Percentiles rank a stretch among this genome's conserved stretches.
Conservation (phyloP, 2,329 filamentous ascomycete species). For the Pseudopyrenochaeta lycopersici region DNA sequence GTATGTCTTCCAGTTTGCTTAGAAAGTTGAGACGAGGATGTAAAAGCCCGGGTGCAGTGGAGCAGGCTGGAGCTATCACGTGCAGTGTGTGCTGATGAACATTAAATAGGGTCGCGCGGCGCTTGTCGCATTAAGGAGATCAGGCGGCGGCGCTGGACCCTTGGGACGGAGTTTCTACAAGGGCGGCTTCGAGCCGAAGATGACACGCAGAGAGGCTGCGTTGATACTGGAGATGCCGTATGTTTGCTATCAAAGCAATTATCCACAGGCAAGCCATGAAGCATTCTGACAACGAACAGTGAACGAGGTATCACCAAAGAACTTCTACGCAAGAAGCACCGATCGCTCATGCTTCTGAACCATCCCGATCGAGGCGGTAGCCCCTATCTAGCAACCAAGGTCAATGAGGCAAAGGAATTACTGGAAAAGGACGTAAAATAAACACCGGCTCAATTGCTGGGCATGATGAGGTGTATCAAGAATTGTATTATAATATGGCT, state of each 20-base stretch:
- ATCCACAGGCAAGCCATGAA: neutral
- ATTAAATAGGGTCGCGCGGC: conserved; percentile 82
- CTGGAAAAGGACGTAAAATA: conserved; percentile 74
- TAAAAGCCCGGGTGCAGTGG: neutral
- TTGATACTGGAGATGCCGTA: conserved; percentile 92
- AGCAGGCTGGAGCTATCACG: neutral
- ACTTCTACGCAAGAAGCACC: conserved; percentile 93
- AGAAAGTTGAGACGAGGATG: neutral
- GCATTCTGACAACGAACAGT: conserved; percentile 56
- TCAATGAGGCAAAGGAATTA: conserved; percentile 98
- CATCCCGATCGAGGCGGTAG: conserved; percentile 97
- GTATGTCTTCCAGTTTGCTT: conserved; percentile 52
- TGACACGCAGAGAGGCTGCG: conserved; percentile 90
- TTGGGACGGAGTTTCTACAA: conserved; percentile 96
- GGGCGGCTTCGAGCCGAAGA: conserved; percentile 95
- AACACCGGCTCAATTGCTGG: neutral
- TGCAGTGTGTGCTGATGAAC: conserved; percentile 7
- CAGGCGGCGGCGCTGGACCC: conserved; percentile 72
- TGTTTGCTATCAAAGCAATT: conserved; percentile 32
- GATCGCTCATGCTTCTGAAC: conserved; percentile 95
- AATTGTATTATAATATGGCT: conserved; percentile 32
- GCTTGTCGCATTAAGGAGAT: conserved; percentile 86
- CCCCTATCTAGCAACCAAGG: conserved; percentile 94
- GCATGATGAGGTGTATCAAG: conserved; percentile 21
- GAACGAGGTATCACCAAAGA: conserved; percentile 90